These are phyloP conservation scores for Malassezia obtusa DNA, from an alignment of 1,284 basidiomycete genomes.

Conservation along the genomic window DNA sequence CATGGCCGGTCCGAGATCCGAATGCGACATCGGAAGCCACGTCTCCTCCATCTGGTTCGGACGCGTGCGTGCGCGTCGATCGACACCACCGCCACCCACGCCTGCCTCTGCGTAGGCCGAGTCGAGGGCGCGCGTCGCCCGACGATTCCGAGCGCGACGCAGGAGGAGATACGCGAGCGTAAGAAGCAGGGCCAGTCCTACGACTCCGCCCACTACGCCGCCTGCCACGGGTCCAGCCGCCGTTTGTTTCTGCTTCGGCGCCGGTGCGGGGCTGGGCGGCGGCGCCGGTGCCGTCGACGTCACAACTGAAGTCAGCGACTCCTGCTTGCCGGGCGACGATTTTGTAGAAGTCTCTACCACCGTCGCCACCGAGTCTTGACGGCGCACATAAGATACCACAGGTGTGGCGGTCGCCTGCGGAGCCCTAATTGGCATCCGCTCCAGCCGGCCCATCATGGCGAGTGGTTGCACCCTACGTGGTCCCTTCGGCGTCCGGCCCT, in stretches of 20 bases:
- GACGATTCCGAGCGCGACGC: neutral
- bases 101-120: slow-evolving; percentile 13
- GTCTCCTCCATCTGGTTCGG: neutral
- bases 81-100: slow-evolving; percentile 15
- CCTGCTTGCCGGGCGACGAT: neutral
- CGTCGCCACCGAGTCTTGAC: neutral
- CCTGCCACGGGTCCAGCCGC: slow-evolving; percentile 10
- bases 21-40: neutral
- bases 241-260: neutral
- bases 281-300: neutral
- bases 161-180: neutral
- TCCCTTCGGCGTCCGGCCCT: too few relatives aligned
- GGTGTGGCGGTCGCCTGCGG: neutral
- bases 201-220: slow-evolving; percentile 17
- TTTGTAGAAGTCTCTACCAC: neutral
- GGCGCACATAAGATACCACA: neutral
- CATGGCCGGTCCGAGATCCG: neutral
- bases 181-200: slow-evolving; percentile 5
- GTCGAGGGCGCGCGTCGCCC: slow-evolving; percentile 10
- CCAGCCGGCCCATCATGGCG: too few relatives aligned
- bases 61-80: slow-evolving; percentile 7
- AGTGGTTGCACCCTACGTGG: too few relatives aligned
- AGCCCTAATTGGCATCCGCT: too few relatives aligned
- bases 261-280: neutral
- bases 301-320: neutral